phyloP scores from a whole-genome alignment of 768 basidiomycete species.

The Lentinula raphanica region DNA sequence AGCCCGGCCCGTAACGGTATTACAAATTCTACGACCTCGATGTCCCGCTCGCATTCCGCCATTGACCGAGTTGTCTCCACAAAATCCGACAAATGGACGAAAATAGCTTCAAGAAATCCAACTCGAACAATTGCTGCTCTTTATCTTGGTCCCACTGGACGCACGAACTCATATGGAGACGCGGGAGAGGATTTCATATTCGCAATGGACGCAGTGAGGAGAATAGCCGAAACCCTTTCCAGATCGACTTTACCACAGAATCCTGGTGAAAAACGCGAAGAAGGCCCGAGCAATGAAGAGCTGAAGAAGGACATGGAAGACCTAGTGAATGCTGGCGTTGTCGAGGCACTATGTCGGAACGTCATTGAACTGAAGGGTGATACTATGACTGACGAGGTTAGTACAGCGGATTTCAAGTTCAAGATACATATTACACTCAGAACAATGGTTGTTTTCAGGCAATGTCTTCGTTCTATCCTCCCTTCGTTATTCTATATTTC shows the following conservation, averaged over 20 bases:
- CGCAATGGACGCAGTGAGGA: conserved; percentile 3
- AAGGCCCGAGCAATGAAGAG: neutral
- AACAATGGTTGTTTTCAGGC: neutral
- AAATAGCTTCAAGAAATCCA: neutral
- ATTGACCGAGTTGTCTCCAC: neutral
- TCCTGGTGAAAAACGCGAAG: neutral
- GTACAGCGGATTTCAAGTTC: neutral
- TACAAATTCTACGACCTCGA: neutral
- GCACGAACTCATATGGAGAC: neutral
- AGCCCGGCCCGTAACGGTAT: neutral
- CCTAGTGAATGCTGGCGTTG: neutral
- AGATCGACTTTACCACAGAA: neutral
- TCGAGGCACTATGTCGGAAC: conserved; percentile 1
- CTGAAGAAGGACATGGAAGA: neutral
- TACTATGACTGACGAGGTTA: neutral
- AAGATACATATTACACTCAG: neutral
- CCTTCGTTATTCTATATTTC: conserved; percentile 4
- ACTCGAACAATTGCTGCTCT: neutral
- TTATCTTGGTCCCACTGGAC: neutral
- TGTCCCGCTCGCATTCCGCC: neutral
- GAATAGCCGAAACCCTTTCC: neutral
- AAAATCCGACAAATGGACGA: neutral
- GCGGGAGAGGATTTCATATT: conserved; percentile 1
- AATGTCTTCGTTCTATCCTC: conserved; percentile 1
- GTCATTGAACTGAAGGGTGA: neutral